Evolutionary conservation across 257 asterid species (phyloP).

Genomic region (Anisodus tanguticus): DNA sequence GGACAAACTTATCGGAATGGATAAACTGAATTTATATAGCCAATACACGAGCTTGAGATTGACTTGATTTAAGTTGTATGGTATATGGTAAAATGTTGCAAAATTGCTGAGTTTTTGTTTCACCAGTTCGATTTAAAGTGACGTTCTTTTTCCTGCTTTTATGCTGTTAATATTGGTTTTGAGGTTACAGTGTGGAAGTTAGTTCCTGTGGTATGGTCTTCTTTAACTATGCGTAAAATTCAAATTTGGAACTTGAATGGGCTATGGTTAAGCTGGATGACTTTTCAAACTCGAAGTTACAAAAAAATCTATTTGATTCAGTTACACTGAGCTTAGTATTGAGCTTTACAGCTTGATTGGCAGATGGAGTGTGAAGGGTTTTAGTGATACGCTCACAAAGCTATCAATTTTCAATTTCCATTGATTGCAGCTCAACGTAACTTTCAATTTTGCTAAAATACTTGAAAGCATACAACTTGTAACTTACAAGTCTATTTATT

Average conservation of each 20-base stretch:
- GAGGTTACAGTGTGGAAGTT: background rate
- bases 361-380: too few relatives aligned
- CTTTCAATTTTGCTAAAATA: background rate
- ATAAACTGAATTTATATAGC: background rate
- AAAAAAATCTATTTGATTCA: constrained; percentile 2
- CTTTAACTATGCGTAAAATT: background rate
- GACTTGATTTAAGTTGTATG: background rate
- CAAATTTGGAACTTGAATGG: too few relatives aligned
- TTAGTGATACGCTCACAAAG: too few relatives aligned
- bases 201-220: background rate
- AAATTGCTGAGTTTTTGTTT: constrained; percentile 18
- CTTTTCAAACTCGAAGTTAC: background rate
- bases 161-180: background rate
- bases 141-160: background rate
- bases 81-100: background rate
- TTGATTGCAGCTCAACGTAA: background rate
- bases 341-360: too few relatives aligned
- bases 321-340: background rate
- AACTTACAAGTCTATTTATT: background rate
- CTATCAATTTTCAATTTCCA: background rate
- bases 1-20: background rate
- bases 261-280: background rate
- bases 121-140: background rate
- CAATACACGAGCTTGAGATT: background rate
- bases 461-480: background rate